These are phyloP conservation scores for Orobanche coerulescens DNA, from an alignment of 257 asterid genomes.

Conservation along the genomic window DNA sequence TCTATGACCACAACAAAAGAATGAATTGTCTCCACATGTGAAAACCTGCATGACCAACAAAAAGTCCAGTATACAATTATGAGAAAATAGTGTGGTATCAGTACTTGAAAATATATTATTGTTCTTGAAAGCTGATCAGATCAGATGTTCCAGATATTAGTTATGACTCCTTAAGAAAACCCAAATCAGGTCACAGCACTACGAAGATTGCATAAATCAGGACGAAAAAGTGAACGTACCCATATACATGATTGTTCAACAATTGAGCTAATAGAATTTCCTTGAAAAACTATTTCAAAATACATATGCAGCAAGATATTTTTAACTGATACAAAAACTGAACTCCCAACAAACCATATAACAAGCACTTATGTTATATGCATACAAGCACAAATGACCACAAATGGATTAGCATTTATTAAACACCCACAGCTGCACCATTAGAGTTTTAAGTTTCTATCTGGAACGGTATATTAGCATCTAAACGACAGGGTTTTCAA, in stretches of 20 bases:
- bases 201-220: neutral
- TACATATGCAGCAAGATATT: neutral
- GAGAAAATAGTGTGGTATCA: too few species aligned
- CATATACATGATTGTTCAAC: neutral
- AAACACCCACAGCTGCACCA: neutral
- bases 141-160: too few species aligned
- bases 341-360: neutral
- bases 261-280: neutral
- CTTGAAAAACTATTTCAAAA: neutral
- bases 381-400: constrained; percentile 13
- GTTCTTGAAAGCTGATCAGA: too few species aligned
- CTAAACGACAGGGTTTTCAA: neutral
- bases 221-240: neutral
- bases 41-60: too few species aligned
- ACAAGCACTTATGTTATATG: neutral
- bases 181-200: neutral
- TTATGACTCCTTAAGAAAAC: constrained; percentile 1
- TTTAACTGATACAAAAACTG: neutral
- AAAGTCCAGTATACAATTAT: too few species aligned
- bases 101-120: too few species aligned
- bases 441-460: neutral
- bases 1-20: too few species aligned
- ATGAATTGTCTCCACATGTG: too few species aligned
- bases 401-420: constrained; percentile 3
- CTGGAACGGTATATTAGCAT: neutral